A percentile compares a stretch with the other conserved stretches of the same genome.
Conservation (phyloP, 73 alveolate species). For the Paramecium pentaurelia region DNA sequence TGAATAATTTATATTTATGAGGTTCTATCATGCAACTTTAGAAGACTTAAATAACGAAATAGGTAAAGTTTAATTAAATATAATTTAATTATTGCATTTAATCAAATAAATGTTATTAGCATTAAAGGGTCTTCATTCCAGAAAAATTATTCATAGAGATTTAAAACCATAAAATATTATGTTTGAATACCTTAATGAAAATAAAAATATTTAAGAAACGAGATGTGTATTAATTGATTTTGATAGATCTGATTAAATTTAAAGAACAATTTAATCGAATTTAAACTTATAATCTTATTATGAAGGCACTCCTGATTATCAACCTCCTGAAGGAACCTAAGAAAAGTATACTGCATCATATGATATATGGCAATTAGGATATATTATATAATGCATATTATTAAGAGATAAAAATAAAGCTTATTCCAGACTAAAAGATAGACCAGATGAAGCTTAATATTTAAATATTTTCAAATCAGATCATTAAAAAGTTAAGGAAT, state of each 20-base stretch:
- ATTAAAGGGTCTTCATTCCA: neutral
- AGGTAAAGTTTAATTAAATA: neutral
- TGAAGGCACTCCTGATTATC: neutral
- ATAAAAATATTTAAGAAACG: neutral
- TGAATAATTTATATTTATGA: neutral
- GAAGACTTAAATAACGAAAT: neutral
- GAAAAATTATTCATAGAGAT: neutral
- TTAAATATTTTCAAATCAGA: neutral
- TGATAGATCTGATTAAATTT: neutral
- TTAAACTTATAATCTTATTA: neutral
- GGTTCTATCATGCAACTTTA: neutral
- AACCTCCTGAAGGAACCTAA: neutral
- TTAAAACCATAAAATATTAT: neutral
- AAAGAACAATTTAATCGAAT: neutral
- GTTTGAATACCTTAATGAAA: neutral
- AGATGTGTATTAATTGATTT: neutral
- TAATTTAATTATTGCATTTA: neutral
- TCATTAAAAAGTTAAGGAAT: neutral
- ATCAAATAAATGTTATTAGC: neutral
- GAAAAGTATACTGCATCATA: neutral
- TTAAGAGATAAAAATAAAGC: neutral
- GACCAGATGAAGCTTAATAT: neutral
- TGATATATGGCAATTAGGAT: neutral
- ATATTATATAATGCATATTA: neutral
- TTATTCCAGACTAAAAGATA: neutral